phyloP scores from a whole-genome alignment of 1,284 basidiomycete species.

The Mrakiaceae sp. region DNA sequence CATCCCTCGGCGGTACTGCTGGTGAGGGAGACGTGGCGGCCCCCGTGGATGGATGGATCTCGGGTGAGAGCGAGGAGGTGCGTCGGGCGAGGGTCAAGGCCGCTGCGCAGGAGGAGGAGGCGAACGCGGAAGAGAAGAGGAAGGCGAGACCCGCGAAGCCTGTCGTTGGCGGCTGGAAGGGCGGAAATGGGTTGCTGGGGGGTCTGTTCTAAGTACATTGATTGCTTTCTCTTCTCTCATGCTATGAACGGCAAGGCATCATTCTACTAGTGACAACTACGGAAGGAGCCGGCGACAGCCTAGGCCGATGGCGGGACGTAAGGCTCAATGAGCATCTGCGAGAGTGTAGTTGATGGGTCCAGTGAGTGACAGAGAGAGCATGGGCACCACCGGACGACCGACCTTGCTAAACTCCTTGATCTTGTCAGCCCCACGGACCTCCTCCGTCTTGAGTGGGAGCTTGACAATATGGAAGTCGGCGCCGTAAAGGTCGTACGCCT shows the following conservation, averaged over 20 bases:
- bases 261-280: not conserved
- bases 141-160: too few relatives aligned
- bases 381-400: constrained; percentile 10
- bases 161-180: too few relatives aligned
- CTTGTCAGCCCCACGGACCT: constrained; percentile 89
- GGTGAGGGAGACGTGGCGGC: too few relatives aligned
- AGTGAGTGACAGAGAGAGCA: not conserved
- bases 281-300: not conserved
- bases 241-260: not conserved
- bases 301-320: constrained; percentile 31
- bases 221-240: not conserved
- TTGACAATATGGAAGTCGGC: constrained; percentile 94
- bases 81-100: too few relatives aligned
- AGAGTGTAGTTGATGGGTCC: too few relatives aligned
- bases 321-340: constrained; percentile 58
- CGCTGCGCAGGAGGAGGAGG: too few relatives aligned
- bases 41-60: too few relatives aligned
- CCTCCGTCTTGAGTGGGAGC: constrained; percentile 88
- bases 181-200: too few relatives aligned
- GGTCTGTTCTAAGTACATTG: not conserved
- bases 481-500: constrained; percentile 90
- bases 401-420: constrained; percentile 72
- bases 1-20: too few relatives aligned
- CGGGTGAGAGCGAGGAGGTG: too few relatives aligned
- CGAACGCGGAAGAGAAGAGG: too few relatives aligned